Evolutionary conservation across 371 early-diverging fungal species (phyloP).

Genomic region (Actinomortierella wolfii): DNA sequence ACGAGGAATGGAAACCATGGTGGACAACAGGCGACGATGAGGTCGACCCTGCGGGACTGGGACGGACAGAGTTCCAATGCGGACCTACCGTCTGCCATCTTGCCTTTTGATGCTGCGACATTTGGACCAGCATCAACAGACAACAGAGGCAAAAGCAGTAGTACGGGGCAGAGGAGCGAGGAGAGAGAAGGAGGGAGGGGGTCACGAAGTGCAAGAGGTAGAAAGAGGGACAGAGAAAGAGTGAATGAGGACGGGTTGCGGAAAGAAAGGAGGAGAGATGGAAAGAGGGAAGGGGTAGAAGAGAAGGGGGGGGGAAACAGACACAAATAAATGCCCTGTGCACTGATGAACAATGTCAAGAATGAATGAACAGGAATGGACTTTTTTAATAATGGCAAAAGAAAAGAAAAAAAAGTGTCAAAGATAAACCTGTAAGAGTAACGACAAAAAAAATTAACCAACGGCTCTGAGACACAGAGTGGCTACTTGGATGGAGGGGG

Average conservation of each 20-base stretch:
- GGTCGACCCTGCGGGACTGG: conserved; percentile 11
- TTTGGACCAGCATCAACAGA: neutral
- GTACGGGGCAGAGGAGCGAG: neutral
- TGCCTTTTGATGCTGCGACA: conserved; percentile 18
- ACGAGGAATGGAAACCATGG: conserved; percentile 32
- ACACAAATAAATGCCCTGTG: neutral
- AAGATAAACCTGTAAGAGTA: too few relatives aligned
- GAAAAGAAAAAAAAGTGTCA: neutral
- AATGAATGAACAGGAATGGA: neutral
- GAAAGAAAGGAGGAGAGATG: neutral
- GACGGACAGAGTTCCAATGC: conserved; percentile 40
- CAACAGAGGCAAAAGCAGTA: neutral
- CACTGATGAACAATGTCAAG: neutral
- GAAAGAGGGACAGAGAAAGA: neutral
- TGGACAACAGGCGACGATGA: conserved; percentile 23
- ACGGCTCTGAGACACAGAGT: too few relatives aligned
- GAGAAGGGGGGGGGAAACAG: neutral
- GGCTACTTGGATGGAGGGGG: too few relatives aligned
- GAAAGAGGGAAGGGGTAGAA: conserved; percentile 5
- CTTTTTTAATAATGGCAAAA: neutral
- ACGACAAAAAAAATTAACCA: too few relatives aligned
- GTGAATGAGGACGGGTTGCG: neutral
- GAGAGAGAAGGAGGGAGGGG: neutral
- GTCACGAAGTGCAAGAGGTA: neutral
- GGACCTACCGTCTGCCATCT: conserved; percentile 41